Percentiles rank a stretch among this genome's conserved stretches.
These are phyloP conservation scores for Arthrobotrys iridis DNA, from an alignment of 2,329 filamentous ascomycete species.

Conservation along the genomic window DNA sequence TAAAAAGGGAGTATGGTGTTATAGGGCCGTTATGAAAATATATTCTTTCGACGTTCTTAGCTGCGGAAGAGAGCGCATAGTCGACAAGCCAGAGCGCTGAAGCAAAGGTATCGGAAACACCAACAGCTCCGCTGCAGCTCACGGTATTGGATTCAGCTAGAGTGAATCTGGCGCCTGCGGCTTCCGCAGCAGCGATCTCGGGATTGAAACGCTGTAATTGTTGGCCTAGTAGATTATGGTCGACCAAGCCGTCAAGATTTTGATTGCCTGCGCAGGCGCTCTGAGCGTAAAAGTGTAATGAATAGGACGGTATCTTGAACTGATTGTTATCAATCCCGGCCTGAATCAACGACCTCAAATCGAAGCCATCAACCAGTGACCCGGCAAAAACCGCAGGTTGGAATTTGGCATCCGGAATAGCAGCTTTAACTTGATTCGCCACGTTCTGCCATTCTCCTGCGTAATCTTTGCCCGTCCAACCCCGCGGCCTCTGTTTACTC, in stretches of 20 bases:
- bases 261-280: slow-evolving; percentile 21
- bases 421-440: slow-evolving; percentile 13
- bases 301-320: slow-evolving; percentile 35
- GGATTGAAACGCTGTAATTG: slow-evolving; percentile 57
- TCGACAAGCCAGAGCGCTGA: slow-evolving; percentile 63
- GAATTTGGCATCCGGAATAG: slow-evolving; percentile 22
- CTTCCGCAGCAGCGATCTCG: slow-evolving; percentile 51
- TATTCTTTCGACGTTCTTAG: slow-evolving; percentile 61
- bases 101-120: slow-evolving; percentile 63
- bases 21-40: slow-evolving; percentile 59
- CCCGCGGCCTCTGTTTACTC: slow-evolving; percentile 10
- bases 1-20: slow-evolving; percentile 37
- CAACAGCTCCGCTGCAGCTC: slow-evolving; percentile 61
- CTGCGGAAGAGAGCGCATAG: slow-evolving; percentile 61
- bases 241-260: slow-evolving; percentile 20
- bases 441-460: slow-evolving; percentile 20
- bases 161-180: slow-evolving; percentile 51
- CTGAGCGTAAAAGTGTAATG: slow-evolving; percentile 40
- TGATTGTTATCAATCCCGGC: slow-evolving; percentile 26
- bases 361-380: not conserved
- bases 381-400: slow-evolving; percentile 28
- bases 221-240: slow-evolving; percentile 44
- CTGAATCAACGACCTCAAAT: not conserved
- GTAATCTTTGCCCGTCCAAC: slow-evolving; percentile 22
- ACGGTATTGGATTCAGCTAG: slow-evolving; percentile 63